Conservation (phyloP, 2,329 filamentous ascomycete genomes). For the Bipolaris bicolor region DNA sequence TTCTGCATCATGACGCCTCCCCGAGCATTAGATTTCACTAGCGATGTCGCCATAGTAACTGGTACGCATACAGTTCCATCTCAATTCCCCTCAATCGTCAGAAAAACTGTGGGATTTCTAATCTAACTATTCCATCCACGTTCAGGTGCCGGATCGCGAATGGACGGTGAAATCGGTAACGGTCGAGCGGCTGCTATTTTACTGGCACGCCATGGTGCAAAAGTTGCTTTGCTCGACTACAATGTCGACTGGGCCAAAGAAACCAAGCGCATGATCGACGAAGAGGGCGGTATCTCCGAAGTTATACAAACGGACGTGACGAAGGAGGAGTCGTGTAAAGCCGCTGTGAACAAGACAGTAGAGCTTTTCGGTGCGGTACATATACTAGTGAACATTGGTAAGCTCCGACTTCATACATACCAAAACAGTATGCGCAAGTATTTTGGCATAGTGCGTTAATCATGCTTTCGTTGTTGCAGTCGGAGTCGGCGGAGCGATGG, state of each 20-base stretch:
- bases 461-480: conserved; percentile 38
- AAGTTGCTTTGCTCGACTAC: conserved; percentile 72
- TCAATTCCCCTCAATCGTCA: no score
- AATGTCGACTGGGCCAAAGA: conserved; percentile 74
- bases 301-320: conserved; percentile 50
- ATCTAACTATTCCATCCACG: not conserved
- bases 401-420: not conserved
- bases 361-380: not conserved
- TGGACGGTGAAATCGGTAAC: conserved; percentile 70
- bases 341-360: not conserved
- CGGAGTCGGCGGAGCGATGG: conserved; percentile 61
- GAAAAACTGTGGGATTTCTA: no score
- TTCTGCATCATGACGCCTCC: conserved; percentile 7
- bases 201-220: conserved; percentile 78
- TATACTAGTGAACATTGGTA: conserved; percentile 1
- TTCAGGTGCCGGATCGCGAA: conserved; percentile 17
- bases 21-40: conserved; percentile 17
- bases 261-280: conserved; percentile 71
- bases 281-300: conserved; percentile 67
- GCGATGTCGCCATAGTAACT: conserved; percentile 23
- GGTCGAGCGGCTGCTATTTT: conserved; percentile 74
- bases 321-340: not conserved
- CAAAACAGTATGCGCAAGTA: no score
- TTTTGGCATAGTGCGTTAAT: not conserved
- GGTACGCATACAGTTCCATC: not conserved